Evolutionary conservation across 805 yeast species (phyloP), one percentile per base, ranked within the genome.

Genomic region (Candida sonorensis): DNA sequence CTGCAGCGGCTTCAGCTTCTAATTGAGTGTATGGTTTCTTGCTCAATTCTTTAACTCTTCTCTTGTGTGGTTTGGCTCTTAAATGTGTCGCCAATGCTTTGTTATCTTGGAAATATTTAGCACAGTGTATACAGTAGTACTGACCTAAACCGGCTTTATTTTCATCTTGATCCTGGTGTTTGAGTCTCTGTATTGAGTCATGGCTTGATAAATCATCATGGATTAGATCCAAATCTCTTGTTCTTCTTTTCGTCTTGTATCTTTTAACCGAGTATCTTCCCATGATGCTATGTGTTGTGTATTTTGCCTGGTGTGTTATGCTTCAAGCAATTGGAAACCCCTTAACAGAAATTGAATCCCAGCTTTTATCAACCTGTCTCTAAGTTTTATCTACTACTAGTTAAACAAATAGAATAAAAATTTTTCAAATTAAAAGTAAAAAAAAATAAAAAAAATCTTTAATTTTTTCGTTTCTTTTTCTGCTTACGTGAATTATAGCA

Each of bases 81-180:
- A 70, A 61, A 61, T 92, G 99, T 10, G 78, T 67, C 38, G 74
- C 75, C 34, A 84, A 66, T 7, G 94, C 81, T 20, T 60, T 55
- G 27, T 81, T 86, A 36, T 79, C 77, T 54, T 88, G 96, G 51
- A 77, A 86, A 59, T 92, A 86, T 54, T 81, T 83, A 30, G 94
- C 94, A 67, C 99, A 92, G 42, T 87, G 95, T 33, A 92, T 69
- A 59, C 97, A 92, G 58, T 85, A 92, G 59, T 75, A 81, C 59
- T 92, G 97, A 11, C 96, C 99, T 44, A 92, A 62, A 2, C 99
- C 99, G 1, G 97, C 88, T 52, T 81, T 80, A 27, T 77, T 75
- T 61, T 90, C 97, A 57, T 90, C 96, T 35, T 83, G 57, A 5
- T 85, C 82, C 59, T 90, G 97, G 53, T 82, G 78, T 53, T 83